These are phyloP conservation scores for Vachellia collinsii DNA, from an alignment of 306 rosid species.

Conservation along the genomic window DNA sequence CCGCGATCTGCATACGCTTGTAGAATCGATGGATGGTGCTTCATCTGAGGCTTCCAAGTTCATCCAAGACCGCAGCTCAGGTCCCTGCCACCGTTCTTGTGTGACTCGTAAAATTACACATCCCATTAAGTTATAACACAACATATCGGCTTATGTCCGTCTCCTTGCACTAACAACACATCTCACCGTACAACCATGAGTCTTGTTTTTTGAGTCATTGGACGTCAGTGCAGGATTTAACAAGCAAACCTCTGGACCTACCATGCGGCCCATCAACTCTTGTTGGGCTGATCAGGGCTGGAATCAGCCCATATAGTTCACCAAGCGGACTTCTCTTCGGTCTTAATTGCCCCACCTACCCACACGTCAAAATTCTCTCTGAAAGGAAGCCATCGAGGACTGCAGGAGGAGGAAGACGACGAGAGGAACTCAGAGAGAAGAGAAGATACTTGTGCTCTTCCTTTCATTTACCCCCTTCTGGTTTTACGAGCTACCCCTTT, in stretches of 20 bases:
- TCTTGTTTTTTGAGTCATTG: not conserved
- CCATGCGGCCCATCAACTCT: not conserved
- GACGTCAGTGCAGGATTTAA: not conserved
- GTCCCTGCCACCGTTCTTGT: no score
- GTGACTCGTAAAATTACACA: no score
- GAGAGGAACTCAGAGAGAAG: not conserved
- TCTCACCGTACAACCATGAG: not conserved
- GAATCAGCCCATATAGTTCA: not conserved
- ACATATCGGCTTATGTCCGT: no score
- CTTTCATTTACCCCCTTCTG: not conserved
- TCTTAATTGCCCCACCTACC: slow-evolving; percentile 22
- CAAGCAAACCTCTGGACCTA: not conserved
- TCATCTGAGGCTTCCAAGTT: no score
- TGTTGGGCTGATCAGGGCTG: not conserved
- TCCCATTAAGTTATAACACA: no score
- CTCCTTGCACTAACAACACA: no score
- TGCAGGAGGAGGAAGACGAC: not conserved
- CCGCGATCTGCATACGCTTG: no score
- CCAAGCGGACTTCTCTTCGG: no score
- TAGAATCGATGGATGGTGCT: no score
- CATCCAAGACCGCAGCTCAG: no score
- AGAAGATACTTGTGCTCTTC: not conserved
- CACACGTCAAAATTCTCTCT: not conserved
- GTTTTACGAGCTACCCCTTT: not conserved
- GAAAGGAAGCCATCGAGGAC: not conserved